These are phyloP conservation scores for Cryptococcus jaspeensis DNA, from an alignment of 1,284 basidiomycete species.

Conservation along the genomic window DNA sequence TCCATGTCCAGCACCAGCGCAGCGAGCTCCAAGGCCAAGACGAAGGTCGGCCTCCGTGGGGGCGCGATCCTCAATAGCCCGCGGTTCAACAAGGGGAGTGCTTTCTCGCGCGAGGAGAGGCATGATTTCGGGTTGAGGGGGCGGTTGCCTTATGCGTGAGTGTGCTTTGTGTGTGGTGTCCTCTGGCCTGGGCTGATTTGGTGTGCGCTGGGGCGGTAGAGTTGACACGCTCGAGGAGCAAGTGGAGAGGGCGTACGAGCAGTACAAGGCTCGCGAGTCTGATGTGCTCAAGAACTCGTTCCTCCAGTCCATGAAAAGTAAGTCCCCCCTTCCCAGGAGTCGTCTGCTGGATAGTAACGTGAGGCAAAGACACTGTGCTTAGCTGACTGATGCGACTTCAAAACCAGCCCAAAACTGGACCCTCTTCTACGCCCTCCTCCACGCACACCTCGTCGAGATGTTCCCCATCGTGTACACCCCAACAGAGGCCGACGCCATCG, in stretches of 20 bases:
- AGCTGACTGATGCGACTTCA: neutral
- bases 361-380: too few relatives aligned
- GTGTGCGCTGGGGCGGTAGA: constrained; percentile 35
- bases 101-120: constrained; percentile 66
- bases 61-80: constrained; percentile 63
- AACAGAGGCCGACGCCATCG: constrained; percentile 69
- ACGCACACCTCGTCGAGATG: constrained; percentile 60
- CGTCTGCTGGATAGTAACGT: too few relatives aligned
- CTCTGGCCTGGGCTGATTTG: neutral
- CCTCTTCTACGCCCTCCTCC: constrained; percentile 66
- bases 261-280: constrained; percentile 55
- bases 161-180: neutral
- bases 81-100: constrained; percentile 61
- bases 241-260: constrained; percentile 61
- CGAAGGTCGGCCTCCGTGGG: constrained; percentile 55
- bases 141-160: constrained; percentile 59
- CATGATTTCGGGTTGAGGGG: constrained; percentile 67
- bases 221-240: constrained; percentile 73
- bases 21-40: constrained; percentile 4
- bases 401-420: constrained; percentile 65
- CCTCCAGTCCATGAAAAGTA: constrained; percentile 62
- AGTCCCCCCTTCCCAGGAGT: too few relatives aligned
- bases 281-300: constrained; percentile 69
- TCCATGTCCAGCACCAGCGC: neutral
- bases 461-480: constrained; percentile 67